Conservation (phyloP, 2,329 filamentous ascomycete genomes). For the Aspergillus sclerotialis region DNA sequence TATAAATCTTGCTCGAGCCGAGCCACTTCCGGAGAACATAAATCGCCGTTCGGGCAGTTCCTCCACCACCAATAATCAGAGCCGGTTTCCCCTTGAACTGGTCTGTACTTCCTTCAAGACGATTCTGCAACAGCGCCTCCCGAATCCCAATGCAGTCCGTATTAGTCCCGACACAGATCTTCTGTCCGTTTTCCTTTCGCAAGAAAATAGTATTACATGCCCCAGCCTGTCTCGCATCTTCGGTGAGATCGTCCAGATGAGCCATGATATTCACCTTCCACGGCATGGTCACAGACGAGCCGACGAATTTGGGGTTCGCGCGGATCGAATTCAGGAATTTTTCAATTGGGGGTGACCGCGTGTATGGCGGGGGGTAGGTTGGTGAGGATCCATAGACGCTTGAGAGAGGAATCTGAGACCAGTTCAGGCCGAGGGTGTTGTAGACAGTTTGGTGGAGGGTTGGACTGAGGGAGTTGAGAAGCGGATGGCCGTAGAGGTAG, state of each 20-base stretch:
- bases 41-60: conserved; percentile 69
- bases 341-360: conserved; percentile 26
- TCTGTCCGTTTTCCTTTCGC: conserved; percentile 39
- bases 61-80: conserved; percentile 70
- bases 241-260: conserved; percentile 65
- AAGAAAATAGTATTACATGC: conserved; percentile 76
- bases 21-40: conserved; percentile 68
- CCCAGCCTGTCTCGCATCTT: conserved; percentile 65
- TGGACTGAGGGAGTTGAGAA: conserved; percentile 52
- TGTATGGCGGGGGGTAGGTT: conserved; percentile 28
- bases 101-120: conserved; percentile 11
- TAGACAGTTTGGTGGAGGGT: conserved; percentile 50
- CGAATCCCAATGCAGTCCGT: conserved; percentile 74
- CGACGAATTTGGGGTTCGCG: conserved; percentile 41
- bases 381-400: conserved; percentile 21
- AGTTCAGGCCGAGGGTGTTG: conserved; percentile 43
- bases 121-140: conserved; percentile 60
- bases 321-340: conserved; percentile 29
- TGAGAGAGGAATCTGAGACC: conserved; percentile 45
- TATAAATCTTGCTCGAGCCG: conserved; percentile 61
- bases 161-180: conserved; percentile 64
- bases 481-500: conserved; percentile 51
- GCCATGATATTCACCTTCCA: conserved; percentile 72
- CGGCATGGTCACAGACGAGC: conserved; percentile 73
- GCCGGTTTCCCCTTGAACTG: conserved; percentile 50